These are phyloP conservation scores for Starmerella potacharoeniae DNA, from an alignment of 805 yeast species.

Conservation along the genomic window DNA sequence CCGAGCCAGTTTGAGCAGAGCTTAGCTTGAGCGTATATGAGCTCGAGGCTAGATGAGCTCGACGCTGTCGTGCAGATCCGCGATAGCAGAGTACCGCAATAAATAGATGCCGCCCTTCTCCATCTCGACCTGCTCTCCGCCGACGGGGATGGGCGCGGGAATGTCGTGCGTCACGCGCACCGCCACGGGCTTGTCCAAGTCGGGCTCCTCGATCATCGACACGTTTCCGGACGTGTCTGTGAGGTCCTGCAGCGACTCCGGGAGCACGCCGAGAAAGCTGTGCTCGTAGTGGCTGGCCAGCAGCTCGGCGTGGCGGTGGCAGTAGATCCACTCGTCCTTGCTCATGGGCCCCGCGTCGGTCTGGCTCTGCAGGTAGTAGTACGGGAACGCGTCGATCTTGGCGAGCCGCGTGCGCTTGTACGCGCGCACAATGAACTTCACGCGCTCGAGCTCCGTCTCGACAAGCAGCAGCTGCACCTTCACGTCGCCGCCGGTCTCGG, in stretches of 20 bases:
- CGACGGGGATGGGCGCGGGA: conserved; percentile 34
- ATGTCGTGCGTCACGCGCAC: conserved; percentile 39
- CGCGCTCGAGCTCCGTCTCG: conserved; percentile 84
- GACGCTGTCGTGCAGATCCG: conserved; percentile 13
- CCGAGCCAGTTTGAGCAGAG: too few species aligned
- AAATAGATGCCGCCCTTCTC: conserved; percentile 61
- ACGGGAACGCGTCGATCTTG: conserved; percentile 58
- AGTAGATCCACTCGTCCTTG: conserved; percentile 18
- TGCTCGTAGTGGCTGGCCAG: conserved; percentile 53
- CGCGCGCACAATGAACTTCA: conserved; percentile 67
- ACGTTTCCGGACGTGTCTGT: conserved; percentile 55
- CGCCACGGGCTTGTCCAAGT: conserved; percentile 66
- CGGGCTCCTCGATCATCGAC: conserved; percentile 69
- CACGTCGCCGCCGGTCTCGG: conserved; percentile 34
- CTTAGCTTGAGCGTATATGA: too few species aligned
- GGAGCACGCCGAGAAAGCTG: conserved; percentile 56
- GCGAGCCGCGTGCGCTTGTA: conserved; percentile 65
- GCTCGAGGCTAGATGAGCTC: conserved; percentile 14
- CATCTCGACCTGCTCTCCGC: conserved; percentile 41
- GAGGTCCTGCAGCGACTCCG: conserved; percentile 54
- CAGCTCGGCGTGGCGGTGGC: conserved; percentile 45
- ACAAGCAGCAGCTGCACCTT: conserved; percentile 72
- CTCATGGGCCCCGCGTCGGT: conserved; percentile 18
- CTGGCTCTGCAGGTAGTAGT: conserved; percentile 34
- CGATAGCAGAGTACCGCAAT: conserved; percentile 49